A percentile compares a stretch with the other conserved stretches of the same genome.
phyloP scores from a whole-genome alignment of 306 rosid genomes.

The Boehmeria nivea region DNA sequence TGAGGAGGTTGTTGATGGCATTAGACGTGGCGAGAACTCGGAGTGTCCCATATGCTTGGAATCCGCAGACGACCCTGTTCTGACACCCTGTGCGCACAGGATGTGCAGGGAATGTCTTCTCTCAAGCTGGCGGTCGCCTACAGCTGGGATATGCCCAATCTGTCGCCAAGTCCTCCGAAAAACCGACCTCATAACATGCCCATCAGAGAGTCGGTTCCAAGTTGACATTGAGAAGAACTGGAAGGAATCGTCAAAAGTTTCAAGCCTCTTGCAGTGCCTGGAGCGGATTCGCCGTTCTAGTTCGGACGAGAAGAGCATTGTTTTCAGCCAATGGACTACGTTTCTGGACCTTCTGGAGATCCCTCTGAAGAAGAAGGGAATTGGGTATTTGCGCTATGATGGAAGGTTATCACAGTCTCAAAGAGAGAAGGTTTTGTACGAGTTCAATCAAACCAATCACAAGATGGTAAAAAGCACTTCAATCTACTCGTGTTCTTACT shows the following conservation, averaged over 20 bases:
- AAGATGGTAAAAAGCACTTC: slow-evolving; percentile 44
- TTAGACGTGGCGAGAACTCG: slow-evolving; percentile 46
- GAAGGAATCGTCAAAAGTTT: slow-evolving; percentile 75
- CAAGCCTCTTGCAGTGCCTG: slow-evolving; percentile 59
- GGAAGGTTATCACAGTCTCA: slow-evolving; percentile 60
- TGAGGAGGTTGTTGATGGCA: slow-evolving; percentile 55
- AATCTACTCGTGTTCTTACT: too few species aligned
- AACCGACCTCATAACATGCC: slow-evolving; percentile 56
- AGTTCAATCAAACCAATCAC: slow-evolving; percentile 49
- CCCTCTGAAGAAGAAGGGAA: slow-evolving; percentile 50
- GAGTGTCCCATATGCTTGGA: slow-evolving; percentile 88
- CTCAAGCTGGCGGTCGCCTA: slow-evolving; percentile 56
- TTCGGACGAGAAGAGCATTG: slow-evolving; percentile 59
- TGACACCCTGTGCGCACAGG: slow-evolving; percentile 84
- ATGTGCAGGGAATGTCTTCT: slow-evolving; percentile 82
- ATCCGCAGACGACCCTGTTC: slow-evolving; percentile 82
- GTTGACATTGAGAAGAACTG: slow-evolving; percentile 62
- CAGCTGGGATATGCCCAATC: slow-evolving; percentile 58
- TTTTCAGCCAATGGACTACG: slow-evolving; percentile 84
- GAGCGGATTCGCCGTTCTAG: slow-evolving; percentile 28
- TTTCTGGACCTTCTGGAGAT: slow-evolving; percentile 72
- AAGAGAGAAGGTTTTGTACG: slow-evolving; percentile 59
- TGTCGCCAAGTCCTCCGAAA: slow-evolving; percentile 49
- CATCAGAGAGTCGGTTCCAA: slow-evolving; percentile 52
- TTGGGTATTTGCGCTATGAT: slow-evolving; percentile 63